Conservation (phyloP, 345 rosid species). For the Acer yangbiense region DNA sequence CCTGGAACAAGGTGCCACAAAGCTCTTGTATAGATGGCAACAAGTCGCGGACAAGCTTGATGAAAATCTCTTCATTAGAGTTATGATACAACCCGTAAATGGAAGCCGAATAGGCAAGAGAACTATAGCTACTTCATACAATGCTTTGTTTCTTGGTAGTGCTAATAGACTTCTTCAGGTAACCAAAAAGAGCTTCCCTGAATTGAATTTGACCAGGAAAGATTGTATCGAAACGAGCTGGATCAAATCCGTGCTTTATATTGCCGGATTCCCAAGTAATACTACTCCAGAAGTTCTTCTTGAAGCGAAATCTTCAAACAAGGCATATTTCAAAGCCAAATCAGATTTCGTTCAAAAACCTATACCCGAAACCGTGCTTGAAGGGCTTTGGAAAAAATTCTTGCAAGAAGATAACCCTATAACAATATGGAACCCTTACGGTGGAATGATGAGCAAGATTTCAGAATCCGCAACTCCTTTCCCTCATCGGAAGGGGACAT, state of each 20-base stretch:
- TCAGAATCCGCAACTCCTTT: conserved; percentile 27
- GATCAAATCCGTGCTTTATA: conserved; percentile 26
- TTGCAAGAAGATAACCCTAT: conserved; percentile 8
- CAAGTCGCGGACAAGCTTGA: conserved; percentile 13
- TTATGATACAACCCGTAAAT: background rate
- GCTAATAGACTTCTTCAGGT: conserved; percentile 11
- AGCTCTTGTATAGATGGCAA: conserved; percentile 15
- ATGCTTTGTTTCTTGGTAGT: conserved; percentile 15
- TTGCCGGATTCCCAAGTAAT: conserved; percentile 10
- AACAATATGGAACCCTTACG: conserved; percentile 27
- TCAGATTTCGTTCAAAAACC: conserved; percentile 38
- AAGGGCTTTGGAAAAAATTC: conserved; percentile 29
- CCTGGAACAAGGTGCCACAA: conserved; percentile 21
- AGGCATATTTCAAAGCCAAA: conserved; percentile 35
- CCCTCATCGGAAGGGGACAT: conserved; percentile 26
- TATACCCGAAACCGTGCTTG: conserved; percentile 25
- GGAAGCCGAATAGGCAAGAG: background rate
- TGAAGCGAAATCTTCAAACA: conserved; percentile 17
- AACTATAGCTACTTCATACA: conserved; percentile 19
- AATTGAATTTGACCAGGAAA: conserved; percentile 26
- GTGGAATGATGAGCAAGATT: conserved; percentile 29
- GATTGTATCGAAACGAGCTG: conserved; percentile 41
- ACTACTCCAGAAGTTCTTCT: conserved; percentile 29
- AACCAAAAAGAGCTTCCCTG: conserved; percentile 31
- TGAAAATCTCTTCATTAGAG: conserved; percentile 8